Base-by-base conservation (phyloP, 116 monocot species). In the Dioscorea cayenensis region DNA sequence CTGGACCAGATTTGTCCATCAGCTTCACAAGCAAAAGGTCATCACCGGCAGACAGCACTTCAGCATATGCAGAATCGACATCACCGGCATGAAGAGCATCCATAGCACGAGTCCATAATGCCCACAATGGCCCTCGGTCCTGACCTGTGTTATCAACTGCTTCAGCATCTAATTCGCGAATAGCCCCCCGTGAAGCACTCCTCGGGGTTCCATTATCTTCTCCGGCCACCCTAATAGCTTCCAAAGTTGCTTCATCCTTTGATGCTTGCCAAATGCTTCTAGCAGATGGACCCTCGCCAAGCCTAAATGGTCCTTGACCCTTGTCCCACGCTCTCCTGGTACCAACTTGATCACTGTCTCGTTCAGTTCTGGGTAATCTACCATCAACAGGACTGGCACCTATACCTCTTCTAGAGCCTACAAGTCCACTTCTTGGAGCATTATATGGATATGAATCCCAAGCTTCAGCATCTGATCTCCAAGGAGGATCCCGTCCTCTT, bases 251-350 rank as follows among this genome's bases (percentile, higher is more conserved):
- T 67, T 97, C 92, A 76, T 97, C 97, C 71, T 97, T 97, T 64
- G 92, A 92, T 37, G 97, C 97, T 73, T 92, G 97, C 97, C 97
- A 97, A 65, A 90, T 92, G 78, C 92, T 92, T 83, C 97, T 84
- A 43, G 97, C 97, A 50, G 97, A 97, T 60, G 97, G 97, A 61
- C 97, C 97, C 75, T 97, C 97, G 43, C 97, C 97, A 64, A 88
- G 84, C 73, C 97, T 78, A 76, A 97, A 90, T 48, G 83, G 90
- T 14, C 90, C 92, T 38, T 77, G 77, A 14, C 92, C 86, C 78
- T 90, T 90, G 4, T 89, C 81, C 94, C 94, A 90, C 17, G 86
- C 83, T 61, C 85, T 74, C 67, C 94, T 79, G 50, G 27, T 79
- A 29, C 81, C 82, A 59, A 72, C 63, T 78, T 87, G 84, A 67